Base-by-base conservation (phyloP, 2,329 filamentous ascomycete species). In the Ceratocystis albifundus region DNA sequence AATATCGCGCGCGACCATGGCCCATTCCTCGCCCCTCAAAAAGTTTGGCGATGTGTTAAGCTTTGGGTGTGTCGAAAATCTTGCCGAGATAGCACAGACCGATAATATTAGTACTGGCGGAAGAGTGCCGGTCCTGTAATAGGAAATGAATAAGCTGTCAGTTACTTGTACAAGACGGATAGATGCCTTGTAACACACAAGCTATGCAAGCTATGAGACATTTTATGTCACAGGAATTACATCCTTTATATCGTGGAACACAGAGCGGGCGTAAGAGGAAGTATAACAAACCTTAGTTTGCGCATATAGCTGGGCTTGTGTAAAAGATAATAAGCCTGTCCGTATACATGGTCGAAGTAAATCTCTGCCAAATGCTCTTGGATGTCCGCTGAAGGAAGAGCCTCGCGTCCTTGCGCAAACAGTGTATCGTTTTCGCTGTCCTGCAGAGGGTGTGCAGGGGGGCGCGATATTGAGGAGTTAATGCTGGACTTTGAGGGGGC, bases 221-320 rank as follows among this genome's bases (percentile, higher is more conserved):
- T 25, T 7, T 6, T 7, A 45, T 25, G 45, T 20, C 30, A 30
- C 45, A 64, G n/a, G 7, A 63, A 25, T 45, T 28, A 8, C n/a
- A 45, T 50, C 10, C 4, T 25, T 12, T 7, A 28, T 63, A 25
- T 20, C 62, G 53, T 12, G 44, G 44, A 4, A 46, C 12, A 53
- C 10, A 41, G 8, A 22, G 25, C 10, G 36, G 36, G 36, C 10
- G 12, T 12, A 41, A 41, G 36, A 12, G 36, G 3, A 41, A 41
- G 28, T 59, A 7, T n/a, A 44, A 78, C 83, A 69, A 76, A 87
- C 86, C 80, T 84, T 65, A 94, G 75, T 72, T 90, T 90, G 68
- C 92, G 84, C 88, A 97, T 96, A 74, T 95, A 97, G 74, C 92
- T 97, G 46, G 94, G 93, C 74, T 96, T 97, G 76, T 99, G 94